Conservation (phyloP, 23 red algal genomes). For the Gracilaria domingensis region DNA sequence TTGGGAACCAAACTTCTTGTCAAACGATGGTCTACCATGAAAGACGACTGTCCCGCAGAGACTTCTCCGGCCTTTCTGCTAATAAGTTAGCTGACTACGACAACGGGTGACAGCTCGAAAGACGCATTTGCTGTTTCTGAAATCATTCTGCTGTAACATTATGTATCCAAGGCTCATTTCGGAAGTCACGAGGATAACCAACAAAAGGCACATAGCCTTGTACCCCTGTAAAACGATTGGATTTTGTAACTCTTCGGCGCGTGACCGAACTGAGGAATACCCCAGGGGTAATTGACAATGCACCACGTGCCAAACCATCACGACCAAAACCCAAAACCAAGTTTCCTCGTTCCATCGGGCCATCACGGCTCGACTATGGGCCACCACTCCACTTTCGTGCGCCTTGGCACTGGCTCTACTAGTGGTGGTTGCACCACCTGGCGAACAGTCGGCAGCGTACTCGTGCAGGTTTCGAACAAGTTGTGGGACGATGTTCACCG, state of each 20-base stretch:
- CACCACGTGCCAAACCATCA: background rate
- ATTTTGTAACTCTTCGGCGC: background rate
- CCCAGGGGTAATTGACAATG: background rate
- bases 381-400: background rate
- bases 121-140: background rate
- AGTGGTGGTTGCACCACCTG: background rate
- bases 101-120: background rate
- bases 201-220: too few relatives aligned
- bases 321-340: background rate
- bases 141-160: too few relatives aligned
- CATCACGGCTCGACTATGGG: too few relatives aligned
- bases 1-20: background rate
- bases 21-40: too few relatives aligned
- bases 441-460: background rate
- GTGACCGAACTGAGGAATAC: background rate
- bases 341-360: background rate
- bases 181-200: too few relatives aligned
- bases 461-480: slow-evolving; percentile 2
- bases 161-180: too few relatives aligned
- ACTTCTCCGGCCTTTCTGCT: too few relatives aligned
- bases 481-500: background rate
- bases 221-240: too few relatives aligned
- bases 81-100: background rate
- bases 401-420: background rate
- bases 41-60: too few relatives aligned